Base-by-base conservation (phyloP, 2,329 filamentous ascomycete genomes). In the Mycogone perniciosa region DNA sequence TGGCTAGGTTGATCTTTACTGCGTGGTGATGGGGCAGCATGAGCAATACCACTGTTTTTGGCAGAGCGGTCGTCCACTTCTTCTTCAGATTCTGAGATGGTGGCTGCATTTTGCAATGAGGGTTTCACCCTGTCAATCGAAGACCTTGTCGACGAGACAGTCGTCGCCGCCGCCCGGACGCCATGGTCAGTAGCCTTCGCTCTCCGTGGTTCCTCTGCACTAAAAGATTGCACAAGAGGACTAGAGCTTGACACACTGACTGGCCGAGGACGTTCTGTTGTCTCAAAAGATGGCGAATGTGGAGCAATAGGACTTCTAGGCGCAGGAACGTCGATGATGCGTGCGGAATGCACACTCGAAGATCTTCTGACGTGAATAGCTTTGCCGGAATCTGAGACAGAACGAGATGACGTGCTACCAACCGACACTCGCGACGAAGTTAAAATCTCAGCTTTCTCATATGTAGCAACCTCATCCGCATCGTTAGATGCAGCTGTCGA, bases 391-490 rank as follows among this genome's bases (percentile, higher is more conserved):
- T 81, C 78, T 0, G 77, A 77, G 2, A 67, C 64, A 3, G 75
- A 67, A 2, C 76, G 75, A 1, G 77, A 79, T 31, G 71, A 71
- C 56, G 73, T 73, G 33, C 76, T 76, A 31, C 72, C 71, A 29
- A 81, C 72, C 4, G 79, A 82, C 7, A 82, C 70, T 34, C 79
- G 71, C 4, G 78, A 74, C 0, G 79, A 80, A 0, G 76, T 82
- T 49, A 82, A 56, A 31, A 82, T 79, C 57, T 81, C 71, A 2
- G 78, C 76, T 58, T 80, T 74, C 73, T 87, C 77, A 62, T 80
- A 69, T 63, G 71, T 59, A 26, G 57, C 55, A 62, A 77, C 58
- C 59, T 75, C 50, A 57, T 82, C 65, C 57, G 79, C 66, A 54
- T 76, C 60, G 57, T 78, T 45, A 69, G 51, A 53, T 5, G 54